Conservation (phyloP, 2,329 filamentous ascomycete genomes). For the Aspergillus sp. region DNA sequence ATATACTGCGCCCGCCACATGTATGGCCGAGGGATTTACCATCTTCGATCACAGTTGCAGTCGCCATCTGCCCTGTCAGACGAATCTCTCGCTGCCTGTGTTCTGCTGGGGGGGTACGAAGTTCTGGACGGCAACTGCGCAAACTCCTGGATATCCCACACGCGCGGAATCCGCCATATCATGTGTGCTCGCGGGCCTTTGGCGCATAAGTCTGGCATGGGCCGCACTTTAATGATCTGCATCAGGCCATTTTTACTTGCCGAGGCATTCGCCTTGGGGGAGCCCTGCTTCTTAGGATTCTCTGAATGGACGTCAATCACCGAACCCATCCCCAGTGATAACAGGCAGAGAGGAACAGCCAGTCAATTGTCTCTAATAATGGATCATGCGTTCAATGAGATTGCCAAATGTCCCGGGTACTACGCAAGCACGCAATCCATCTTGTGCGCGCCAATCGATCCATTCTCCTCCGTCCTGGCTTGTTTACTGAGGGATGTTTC, state of each 20-base stretch:
- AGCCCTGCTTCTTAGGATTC: constrained; percentile 9
- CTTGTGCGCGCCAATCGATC: not conserved
- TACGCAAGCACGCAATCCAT: not conserved
- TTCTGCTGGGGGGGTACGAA: constrained; percentile 14
- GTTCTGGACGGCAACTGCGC: constrained; percentile 8
- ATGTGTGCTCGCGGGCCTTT: constrained; percentile 10
- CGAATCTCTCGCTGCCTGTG: constrained; percentile 10
- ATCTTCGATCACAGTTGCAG: constrained; percentile 5
- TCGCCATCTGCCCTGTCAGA: constrained; percentile 6
- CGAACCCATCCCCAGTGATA: not conserved
- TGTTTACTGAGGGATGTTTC: not conserved
- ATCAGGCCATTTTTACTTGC: constrained; percentile 9
- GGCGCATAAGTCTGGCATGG: constrained; percentile 11
- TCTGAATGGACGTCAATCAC: constrained; percentile 5
- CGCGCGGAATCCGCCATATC: constrained; percentile 7
- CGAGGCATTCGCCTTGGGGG: constrained; percentile 5
- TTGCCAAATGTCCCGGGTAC: constrained; percentile 13
- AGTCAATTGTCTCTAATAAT: constrained; percentile 1
- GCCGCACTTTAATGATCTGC: constrained; percentile 10
- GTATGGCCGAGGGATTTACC: constrained; percentile 9
- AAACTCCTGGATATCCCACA: not conserved
- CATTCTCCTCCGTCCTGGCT: not conserved
- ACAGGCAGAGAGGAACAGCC: not conserved
- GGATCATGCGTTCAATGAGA: constrained; percentile 10
- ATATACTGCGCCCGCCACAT: constrained; percentile 10